Evolutionary conservation across 2,329 filamentous ascomycete genomes (phyloP).

Genomic region (Calonectria crousiana): DNA sequence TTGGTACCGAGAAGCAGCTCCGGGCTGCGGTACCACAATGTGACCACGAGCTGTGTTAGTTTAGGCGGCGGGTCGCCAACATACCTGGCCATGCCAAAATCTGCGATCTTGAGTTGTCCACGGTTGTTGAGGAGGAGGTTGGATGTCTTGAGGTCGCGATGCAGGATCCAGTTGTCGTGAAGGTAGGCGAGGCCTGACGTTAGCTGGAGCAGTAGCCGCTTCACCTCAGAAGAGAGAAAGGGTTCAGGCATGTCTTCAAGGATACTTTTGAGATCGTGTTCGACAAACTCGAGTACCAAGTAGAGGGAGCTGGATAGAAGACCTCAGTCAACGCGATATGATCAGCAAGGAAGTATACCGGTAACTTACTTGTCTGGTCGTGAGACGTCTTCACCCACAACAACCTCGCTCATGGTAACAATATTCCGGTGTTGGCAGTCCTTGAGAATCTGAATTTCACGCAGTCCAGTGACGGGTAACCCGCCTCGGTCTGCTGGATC

Average conservation of each 20-base stretch:
- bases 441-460: constrained; percentile 92
- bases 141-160: constrained; percentile 93
- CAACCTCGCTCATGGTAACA: constrained; percentile 84
- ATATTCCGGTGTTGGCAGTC: constrained; percentile 86
- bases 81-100: constrained; percentile 98
- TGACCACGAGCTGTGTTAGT: constrained; percentile 93
- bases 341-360: not conserved
- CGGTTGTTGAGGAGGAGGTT: constrained; percentile 97
- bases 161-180: constrained; percentile 90
- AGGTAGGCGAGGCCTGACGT: constrained; percentile 85
- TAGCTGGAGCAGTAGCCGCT: constrained; percentile 89
- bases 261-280: constrained; percentile 95
- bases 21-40: constrained; percentile 94
- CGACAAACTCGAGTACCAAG: constrained; percentile 96
- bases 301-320: constrained; percentile 73
- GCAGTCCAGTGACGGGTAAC: constrained; percentile 89
- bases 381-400: constrained; percentile 74
- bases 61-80: constrained; percentile 82
- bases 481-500: constrained; percentile 79
- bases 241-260: constrained; percentile 95
- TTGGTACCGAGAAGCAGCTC: constrained; percentile 88
- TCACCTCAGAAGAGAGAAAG: constrained; percentile 92
- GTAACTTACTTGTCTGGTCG: constrained; percentile 65
- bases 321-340: constrained; percentile 19
- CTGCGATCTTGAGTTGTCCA: constrained; percentile 93